Conservation (phyloP, 1,284 basidiomycete species). For the Malassezia nana region DNA sequence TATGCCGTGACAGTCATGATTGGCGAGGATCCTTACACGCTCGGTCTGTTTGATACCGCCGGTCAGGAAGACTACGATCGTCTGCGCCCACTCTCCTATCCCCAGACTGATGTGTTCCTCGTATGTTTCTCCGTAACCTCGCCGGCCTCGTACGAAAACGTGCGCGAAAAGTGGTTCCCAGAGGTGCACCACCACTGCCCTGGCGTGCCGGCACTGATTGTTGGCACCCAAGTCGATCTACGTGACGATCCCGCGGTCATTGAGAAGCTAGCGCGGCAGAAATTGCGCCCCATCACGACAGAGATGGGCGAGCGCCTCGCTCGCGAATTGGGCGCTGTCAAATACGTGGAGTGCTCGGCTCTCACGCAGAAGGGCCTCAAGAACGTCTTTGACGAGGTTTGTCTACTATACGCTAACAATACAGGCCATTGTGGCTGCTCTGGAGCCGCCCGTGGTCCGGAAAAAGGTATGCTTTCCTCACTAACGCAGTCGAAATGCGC, state of each 20-base stretch:
- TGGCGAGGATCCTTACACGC: slow-evolving; percentile 95
- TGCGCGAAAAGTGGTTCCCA: slow-evolving; percentile 99
- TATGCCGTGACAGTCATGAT: slow-evolving; percentile 99
- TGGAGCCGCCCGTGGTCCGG: slow-evolving; percentile 85
- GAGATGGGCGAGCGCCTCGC: slow-evolving; percentile 90
- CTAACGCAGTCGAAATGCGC: slow-evolving; percentile 58
- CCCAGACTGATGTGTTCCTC: slow-evolving; percentile 98
- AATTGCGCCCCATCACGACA: slow-evolving; percentile 77
- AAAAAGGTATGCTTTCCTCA: slow-evolving; percentile 54
- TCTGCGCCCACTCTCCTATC: slow-evolving; percentile 94
- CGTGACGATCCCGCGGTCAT: slow-evolving; percentile 83
- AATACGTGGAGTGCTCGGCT: slow-evolving; percentile 98
- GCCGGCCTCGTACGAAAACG: slow-evolving; percentile 98
- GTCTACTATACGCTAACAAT: slow-evolving; percentile 8
- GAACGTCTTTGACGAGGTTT: slow-evolving; percentile 92
- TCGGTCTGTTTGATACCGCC: slow-evolving; percentile 96
- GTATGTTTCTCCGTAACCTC: slow-evolving; percentile 99
- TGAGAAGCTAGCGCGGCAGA: slow-evolving; percentile 90
- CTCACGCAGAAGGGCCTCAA: slow-evolving; percentile 97
- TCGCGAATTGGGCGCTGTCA: slow-evolving; percentile 89
- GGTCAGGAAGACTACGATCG: slow-evolving; percentile 99
- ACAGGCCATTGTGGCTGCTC: slow-evolving; percentile 92
- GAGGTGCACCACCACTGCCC: slow-evolving; percentile 99
- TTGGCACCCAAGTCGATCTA: slow-evolving; percentile 96
- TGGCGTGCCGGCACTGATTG: slow-evolving; percentile 97